Conservation (phyloP, 257 asterid genomes). For the Phtheirospermum japonicum region DNA sequence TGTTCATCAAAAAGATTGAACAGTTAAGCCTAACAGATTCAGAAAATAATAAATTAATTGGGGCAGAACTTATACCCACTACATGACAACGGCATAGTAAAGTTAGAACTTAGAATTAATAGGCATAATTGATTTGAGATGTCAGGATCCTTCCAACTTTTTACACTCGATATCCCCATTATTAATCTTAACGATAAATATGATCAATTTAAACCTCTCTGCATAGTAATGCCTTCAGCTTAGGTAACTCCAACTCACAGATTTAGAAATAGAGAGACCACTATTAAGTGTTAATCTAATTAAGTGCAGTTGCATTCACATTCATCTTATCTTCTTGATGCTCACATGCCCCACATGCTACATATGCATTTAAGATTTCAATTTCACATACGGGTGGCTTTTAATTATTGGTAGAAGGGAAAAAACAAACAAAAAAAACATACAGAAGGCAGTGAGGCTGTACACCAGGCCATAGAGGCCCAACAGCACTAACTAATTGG, state of each 20-base stretch:
- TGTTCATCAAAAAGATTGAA: neutral
- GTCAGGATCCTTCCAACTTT: neutral
- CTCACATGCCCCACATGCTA: neutral
- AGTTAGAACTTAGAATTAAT: neutral
- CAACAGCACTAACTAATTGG: neutral
- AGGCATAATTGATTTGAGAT: neutral
- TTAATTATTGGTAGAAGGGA: neutral
- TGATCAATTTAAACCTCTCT: neutral
- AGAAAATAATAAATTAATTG: neutral
- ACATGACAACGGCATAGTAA: constrained; percentile 8
- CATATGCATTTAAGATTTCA: neutral
- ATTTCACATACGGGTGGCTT: neutral
- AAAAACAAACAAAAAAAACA: neutral
- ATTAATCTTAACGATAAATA: constrained; percentile 3
- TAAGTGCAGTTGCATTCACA: constrained; percentile 12
- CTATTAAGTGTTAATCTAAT: neutral
- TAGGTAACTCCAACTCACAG: constrained; percentile 1
- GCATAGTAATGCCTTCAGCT: neutral
- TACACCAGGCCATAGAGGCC: neutral
- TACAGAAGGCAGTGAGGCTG: constrained; percentile 1
- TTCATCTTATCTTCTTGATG: neutral
- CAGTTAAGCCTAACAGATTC: neutral
- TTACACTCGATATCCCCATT: neutral
- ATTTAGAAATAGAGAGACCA: neutral
- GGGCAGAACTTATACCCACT: neutral